Evolutionary conservation across 805 yeast genomes (phyloP), one percentile per base, ranked within the genome.

Genomic region (Suhomyces vadensis): DNA sequence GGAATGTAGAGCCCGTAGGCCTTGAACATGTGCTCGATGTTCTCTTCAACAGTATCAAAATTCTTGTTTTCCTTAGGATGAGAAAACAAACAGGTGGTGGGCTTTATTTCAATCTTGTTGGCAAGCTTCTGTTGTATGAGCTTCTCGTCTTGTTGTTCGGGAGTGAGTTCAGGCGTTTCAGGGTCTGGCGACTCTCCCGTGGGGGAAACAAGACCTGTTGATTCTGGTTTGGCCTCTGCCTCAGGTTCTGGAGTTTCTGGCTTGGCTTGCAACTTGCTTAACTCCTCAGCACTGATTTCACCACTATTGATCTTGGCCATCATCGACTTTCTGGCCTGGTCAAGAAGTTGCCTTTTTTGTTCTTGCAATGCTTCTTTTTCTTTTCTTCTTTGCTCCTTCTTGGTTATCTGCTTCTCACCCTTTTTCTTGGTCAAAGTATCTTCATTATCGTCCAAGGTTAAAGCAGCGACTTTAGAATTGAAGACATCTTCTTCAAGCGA

Each of bases 1-100:
- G 99, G 99, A 5, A 94, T 76, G 49, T 85, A 94, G 35, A 94
- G 73, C 1, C 98, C 98, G 63, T 87, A 97, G 27, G 64, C 70
- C 46, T 74, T 75, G 57, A 79, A 82, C 95, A 94, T 85, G 63
- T 94, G 96, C 22, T 72, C 74, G 23, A 85, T 55, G 43, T 71
- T 71, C 22, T 63, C 74, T 5, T 77, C 80, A 13, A 74, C 51
- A 20, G 64, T 58, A 9, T 52, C 58, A 41, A 73, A 74, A 11
- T 49, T 45, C 38, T 64, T 57, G 29, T 67, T 59, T 22, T 56
- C 50, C 33, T 66, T 70, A 8, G 64, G 60, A 35, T 68, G 68
- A 44, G 82, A 78, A 52, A 79, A 78, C 24, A 79, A 59, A 63
- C 84, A 79, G 3, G 75, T 63, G 3, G 74, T 72, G 3, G 70